These are phyloP conservation scores for Inonotus hispidus DNA, from an alignment of 1,284 basidiomycete species.

Conservation along the genomic window DNA sequence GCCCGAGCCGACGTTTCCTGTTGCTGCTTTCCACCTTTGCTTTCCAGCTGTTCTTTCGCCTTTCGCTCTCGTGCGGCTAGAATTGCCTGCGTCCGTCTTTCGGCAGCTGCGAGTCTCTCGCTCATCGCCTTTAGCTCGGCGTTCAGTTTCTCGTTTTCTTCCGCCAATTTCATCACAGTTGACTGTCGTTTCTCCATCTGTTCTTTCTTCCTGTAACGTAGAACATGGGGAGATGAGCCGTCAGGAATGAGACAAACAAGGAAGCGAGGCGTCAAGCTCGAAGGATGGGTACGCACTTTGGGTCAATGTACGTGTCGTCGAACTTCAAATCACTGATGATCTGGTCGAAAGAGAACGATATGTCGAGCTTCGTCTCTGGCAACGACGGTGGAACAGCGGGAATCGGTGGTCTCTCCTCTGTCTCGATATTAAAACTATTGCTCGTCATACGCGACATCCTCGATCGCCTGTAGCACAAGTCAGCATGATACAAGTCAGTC, in stretches of 20 bases:
- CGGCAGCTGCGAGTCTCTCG: slow-evolving; percentile 66
- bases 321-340: slow-evolving; percentile 12
- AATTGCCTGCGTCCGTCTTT: slow-evolving; percentile 56
- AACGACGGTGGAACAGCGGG: slow-evolving; percentile 12
- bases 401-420: not conserved
- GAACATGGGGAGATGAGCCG: no score
- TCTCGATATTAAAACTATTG: not conserved
- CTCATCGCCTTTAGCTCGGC: slow-evolving; percentile 69
- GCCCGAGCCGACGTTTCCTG: slow-evolving; percentile 17
- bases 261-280: not conserved
- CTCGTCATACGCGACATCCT: slow-evolving; percentile 15
- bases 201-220: slow-evolving; percentile 26
- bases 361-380: slow-evolving; percentile 15
- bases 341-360: slow-evolving; percentile 16
- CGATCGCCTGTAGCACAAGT: slow-evolving; percentile 8
- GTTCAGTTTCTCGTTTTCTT: slow-evolving; percentile 74
- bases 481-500: not conserved
- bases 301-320: slow-evolving; percentile 6
- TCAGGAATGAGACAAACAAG: not conserved
- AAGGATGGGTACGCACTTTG: slow-evolving; percentile 6
- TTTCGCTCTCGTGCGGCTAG: slow-evolving; percentile 35
- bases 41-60: slow-evolving; percentile 19
- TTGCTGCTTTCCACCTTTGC: slow-evolving; percentile 14
- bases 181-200: slow-evolving; percentile 70
- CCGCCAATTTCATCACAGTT: slow-evolving; percentile 65